Percentiles rank a stretch among this genome's conserved stretches.
These are phyloP conservation scores for Auricularia cornea DNA, from an alignment of 768 basidiomycete species.

Conservation along the genomic window DNA sequence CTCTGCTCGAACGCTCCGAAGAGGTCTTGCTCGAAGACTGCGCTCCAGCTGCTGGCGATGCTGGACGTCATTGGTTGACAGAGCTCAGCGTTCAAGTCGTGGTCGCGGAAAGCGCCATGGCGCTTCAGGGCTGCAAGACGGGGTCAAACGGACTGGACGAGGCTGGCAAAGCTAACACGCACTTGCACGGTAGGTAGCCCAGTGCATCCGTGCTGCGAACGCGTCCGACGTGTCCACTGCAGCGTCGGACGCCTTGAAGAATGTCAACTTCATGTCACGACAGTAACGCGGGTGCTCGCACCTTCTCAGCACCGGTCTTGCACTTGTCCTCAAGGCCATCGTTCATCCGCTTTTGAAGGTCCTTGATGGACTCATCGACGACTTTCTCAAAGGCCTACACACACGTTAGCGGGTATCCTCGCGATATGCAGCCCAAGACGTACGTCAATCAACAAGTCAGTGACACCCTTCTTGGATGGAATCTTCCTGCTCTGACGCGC, in stretches of 20 bases:
- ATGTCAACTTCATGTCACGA: no score
- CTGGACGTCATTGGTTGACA: conserved; percentile 49
- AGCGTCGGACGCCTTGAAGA: conserved; percentile 28
- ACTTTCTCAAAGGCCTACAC: conserved; percentile 39
- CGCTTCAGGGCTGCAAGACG: conserved; percentile 35
- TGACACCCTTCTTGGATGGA: conserved; percentile 27
- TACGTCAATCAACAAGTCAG: conserved; percentile 37
- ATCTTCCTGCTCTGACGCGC: no score
- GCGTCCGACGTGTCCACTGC: conserved; percentile 41
- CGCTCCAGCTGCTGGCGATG: conserved; percentile 48
- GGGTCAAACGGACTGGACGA: conserved; percentile 14
- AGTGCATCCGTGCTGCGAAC: conserved; percentile 49
- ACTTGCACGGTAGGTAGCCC: conserved; percentile 53
- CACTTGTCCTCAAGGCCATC: conserved; percentile 55
- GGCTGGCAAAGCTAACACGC: no score
- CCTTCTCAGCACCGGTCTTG: conserved; percentile 12
- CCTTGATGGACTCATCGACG: conserved; percentile 36
- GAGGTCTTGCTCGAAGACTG: conserved; percentile 52
- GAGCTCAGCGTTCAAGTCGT: conserved; percentile 54
- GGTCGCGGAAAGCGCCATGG: conserved; percentile 41
- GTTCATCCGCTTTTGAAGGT: conserved; percentile 40
- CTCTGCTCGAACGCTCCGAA: conserved; percentile 40
- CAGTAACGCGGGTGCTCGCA: no score
- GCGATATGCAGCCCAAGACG: conserved; percentile 1
- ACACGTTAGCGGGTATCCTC: not conserved